Evolutionary conservation across 805 yeast species (phyloP), one percentile per base, ranked within the genome.

Genomic region (Metschnikowia lachancei): DNA sequence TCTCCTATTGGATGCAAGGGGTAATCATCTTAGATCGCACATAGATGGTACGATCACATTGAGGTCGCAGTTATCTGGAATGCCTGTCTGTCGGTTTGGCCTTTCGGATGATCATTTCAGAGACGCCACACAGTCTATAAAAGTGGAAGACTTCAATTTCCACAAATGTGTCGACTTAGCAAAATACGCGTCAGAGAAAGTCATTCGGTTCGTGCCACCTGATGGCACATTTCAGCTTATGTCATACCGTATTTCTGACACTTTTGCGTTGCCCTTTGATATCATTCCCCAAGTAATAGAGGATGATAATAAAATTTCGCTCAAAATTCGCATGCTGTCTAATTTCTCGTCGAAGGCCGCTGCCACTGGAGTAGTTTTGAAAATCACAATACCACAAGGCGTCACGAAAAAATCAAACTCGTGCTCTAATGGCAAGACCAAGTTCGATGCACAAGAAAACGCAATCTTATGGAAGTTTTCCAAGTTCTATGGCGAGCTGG

Each of bases 141-240:
- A 74, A 0, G 66, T 90, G 10, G 87, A 85, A 55, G 95, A 89
- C 62, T 82, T 87, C 56, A 87, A 85, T 53, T 85, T 89, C 65
- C 96, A 89, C 64, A 92, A 87, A 57, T 87, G 96, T 64, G 96
- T 89, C 20, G 81, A 83, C 50, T 70, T 88, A 46, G 78, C 79
- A 47, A 77, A 79, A 54, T 87, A 84, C 63, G 89, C 86, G 50
- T 60, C 72, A 17, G 82, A 83, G 20, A 70, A 85, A 34, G 67
- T 78, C 19, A 84, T 90, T 47, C 79, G 76, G 38, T 89, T 90
- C 53, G 72, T 82, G 11, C 96, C 96, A 2, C 96, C 96, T 1
- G 96, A 89, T 65, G 95, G 95, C 0, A 80, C 81, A 42, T 87
- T 88, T 61, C 92, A 88, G 63, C 75, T 90, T 49, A 83, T 90